Conservation (phyloP, 805 yeast species). For the Kazachstania africana region DNA sequence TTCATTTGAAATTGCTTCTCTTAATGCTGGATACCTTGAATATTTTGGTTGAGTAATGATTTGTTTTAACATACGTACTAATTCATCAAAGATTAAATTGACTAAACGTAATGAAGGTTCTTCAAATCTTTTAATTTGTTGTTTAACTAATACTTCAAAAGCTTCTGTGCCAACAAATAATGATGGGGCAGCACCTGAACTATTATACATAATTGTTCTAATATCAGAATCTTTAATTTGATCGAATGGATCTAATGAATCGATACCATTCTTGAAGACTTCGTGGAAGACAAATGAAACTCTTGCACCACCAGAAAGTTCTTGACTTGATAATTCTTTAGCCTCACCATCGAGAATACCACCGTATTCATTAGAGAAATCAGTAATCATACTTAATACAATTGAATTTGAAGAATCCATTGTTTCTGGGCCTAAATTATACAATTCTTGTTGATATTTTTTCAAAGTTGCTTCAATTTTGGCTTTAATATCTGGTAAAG, state of each 20-base stretch:
- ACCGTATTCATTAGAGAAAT: slow-evolving; percentile 80
- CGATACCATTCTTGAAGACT: slow-evolving; percentile 83
- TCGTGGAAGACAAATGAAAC: slow-evolving; percentile 95
- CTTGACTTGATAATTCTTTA: slow-evolving; percentile 76
- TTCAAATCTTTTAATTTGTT: slow-evolving; percentile 86
- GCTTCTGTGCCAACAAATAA: slow-evolving; percentile 96
- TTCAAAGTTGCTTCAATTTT: slow-evolving; percentile 76
- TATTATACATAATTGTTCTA: slow-evolving; percentile 92
- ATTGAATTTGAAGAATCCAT: slow-evolving; percentile 83
- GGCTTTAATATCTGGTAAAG: slow-evolving; percentile 85
- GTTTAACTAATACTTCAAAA: slow-evolving; percentile 89
- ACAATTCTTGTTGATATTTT: slow-evolving; percentile 73
- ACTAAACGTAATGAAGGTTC: slow-evolving; percentile 88
- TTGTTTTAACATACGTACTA: slow-evolving; percentile 80
- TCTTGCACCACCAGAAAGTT: slow-evolving; percentile 97
- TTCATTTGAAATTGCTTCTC: slow-evolving; percentile 72
- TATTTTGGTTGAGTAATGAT: slow-evolving; percentile 72
- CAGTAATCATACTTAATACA: slow-evolving; percentile 83
- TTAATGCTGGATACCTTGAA: slow-evolving; percentile 80
- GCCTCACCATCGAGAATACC: slow-evolving; percentile 89
- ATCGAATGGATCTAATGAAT: slow-evolving; percentile 89
- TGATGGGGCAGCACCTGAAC: slow-evolving; percentile 93
- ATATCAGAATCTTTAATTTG: slow-evolving; percentile 92
- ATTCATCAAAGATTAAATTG: slow-evolving; percentile 83
- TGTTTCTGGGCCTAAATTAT: slow-evolving; percentile 75